phyloP scores from a whole-genome alignment of 768 basidiomycete genomes.

The Tylopilus sp. region DNA sequence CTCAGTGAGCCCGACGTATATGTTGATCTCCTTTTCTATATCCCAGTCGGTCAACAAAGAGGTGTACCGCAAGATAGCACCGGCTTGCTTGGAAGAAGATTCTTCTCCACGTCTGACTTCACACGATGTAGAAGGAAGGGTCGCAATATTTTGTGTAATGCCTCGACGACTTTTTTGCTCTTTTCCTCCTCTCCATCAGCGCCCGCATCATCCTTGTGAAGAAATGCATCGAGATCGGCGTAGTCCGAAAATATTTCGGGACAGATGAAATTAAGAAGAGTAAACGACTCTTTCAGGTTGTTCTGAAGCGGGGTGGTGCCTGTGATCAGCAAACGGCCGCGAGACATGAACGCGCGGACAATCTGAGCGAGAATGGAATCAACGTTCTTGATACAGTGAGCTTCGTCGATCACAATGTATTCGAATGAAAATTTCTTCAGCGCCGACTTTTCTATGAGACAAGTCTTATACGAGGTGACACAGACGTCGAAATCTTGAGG shows the following conservation, averaged over 20 bases:
- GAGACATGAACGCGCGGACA: conserved; percentile 83
- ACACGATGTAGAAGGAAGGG: conserved; percentile 94
- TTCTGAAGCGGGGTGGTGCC: conserved; percentile 98
- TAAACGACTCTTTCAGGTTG: conserved; percentile 93
- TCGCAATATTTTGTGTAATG: conserved; percentile 92
- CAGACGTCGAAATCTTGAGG: conserved; percentile 90
- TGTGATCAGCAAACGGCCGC: conserved; percentile 90
- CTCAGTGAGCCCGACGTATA: conserved; percentile 93
- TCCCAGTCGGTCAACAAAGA: background rate
- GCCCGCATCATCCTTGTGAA: conserved; percentile 79
- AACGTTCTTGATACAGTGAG: conserved; percentile 98
- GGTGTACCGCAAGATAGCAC: background rate
- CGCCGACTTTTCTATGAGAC: conserved; percentile 89
- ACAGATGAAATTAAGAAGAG: conserved; percentile 90
- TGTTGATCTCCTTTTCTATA: conserved; percentile 95
- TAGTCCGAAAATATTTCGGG: conserved; percentile 95
- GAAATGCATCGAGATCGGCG: conserved; percentile 87
- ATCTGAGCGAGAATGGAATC: conserved; percentile 95
- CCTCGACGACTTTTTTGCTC: conserved; percentile 93
- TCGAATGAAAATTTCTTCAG: conserved; percentile 95
- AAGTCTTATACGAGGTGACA: conserved; percentile 96
- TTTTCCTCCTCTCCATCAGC: conserved; percentile 73
- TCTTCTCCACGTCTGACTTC: conserved; percentile 97
- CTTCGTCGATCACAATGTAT: conserved; percentile 98
- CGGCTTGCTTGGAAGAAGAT: conserved; percentile 76